Percentiles rank a stretch among this genome's conserved stretches.
These are phyloP conservation scores for Rhizopus delemar DNA, from an alignment of 371 early-diverging fungal species.

Conservation along the genomic window DNA sequence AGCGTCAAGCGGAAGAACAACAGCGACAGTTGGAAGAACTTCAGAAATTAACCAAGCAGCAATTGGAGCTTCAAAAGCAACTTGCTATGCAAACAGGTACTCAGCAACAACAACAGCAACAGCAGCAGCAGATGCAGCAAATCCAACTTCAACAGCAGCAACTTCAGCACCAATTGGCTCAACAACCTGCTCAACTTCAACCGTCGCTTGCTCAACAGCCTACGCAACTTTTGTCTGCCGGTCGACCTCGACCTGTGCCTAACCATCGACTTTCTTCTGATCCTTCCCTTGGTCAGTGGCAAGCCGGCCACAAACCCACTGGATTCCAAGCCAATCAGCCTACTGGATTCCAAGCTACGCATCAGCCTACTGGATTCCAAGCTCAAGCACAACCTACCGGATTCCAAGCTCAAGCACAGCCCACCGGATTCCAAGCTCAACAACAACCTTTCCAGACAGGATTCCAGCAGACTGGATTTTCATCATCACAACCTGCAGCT, in stretches of 20 bases:
- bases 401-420: slow-evolving; percentile 18
- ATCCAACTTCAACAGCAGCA: slow-evolving; percentile 10
- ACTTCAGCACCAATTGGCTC: slow-evolving; percentile 16
- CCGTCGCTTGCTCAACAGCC: slow-evolving; percentile 11
- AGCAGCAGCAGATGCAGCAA: slow-evolving; percentile 12
- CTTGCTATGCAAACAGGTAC: slow-evolving; percentile 32
- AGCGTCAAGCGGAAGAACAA: slow-evolving; percentile 34
- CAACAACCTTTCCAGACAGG: background rate
- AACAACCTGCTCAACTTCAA: slow-evolving; percentile 18
- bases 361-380: slow-evolving; percentile 13
- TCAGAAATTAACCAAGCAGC: slow-evolving; percentile 35
- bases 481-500: slow-evolving; percentile 19
- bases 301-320: slow-evolving; percentile 9
- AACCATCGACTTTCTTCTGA: slow-evolving; percentile 27
- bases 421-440: slow-evolving; percentile 5
- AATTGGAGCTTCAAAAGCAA: slow-evolving; percentile 25
- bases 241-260: slow-evolving; percentile 35
- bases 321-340: slow-evolving; percentile 7
- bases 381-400: slow-evolving; percentile 7
- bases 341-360: slow-evolving; percentile 8
- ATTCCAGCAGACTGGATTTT: background rate
- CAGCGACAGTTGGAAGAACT: slow-evolving; percentile 31
- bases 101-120: slow-evolving; percentile 18
- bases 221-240: slow-evolving; percentile 8
- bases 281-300: slow-evolving; percentile 39